Evolutionary conservation across 208 protist species (phyloP).

Genomic region (Blastocrithidia nonstop): DNA sequence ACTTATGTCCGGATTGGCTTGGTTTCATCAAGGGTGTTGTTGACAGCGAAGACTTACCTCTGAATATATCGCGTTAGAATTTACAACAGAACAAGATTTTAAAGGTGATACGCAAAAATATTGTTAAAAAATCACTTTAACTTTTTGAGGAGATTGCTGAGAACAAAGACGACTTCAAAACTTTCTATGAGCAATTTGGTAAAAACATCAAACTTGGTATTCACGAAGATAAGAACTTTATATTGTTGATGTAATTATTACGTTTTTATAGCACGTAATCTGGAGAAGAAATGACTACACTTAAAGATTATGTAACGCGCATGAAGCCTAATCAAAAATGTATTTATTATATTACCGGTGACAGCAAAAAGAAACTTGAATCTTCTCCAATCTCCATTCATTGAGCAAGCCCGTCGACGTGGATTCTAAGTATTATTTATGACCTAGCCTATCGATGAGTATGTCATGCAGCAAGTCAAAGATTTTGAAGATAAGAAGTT

Average conservation of each 20-base stretch:
- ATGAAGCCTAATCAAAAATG: conserved; percentile 91
- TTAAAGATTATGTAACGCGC: conserved; percentile 86
- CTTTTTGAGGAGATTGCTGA: conserved; percentile 90
- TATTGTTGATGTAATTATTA: conserved; percentile 93
- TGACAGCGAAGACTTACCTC: conserved; percentile 98
- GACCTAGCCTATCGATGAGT: conserved; percentile 98
- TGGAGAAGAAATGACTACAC: conserved; percentile 43
- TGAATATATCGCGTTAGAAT: conserved; percentile 99
- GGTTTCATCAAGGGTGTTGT: conserved; percentile 96
- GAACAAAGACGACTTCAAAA: conserved; percentile 62
- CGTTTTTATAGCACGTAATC: conserved; percentile 85
- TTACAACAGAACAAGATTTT: conserved; percentile 96
- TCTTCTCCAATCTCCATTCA: conserved; percentile 71
- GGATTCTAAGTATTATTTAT: conserved; percentile 90
- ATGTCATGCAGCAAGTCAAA: conserved; percentile 82
- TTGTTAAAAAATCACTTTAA: conserved; percentile 88
- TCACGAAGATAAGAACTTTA: conserved; percentile 95
- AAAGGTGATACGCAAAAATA: conserved; percentile 95
- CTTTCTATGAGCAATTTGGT: conserved; percentile 93
- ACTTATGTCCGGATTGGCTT: conserved; percentile 91
- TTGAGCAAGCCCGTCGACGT: conserved; percentile 69
- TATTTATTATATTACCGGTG: conserved; percentile 90
- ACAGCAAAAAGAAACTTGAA: conserved; percentile 55
- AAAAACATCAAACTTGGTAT: conserved; percentile 96
- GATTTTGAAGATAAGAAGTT: conserved; percentile 95